phyloP scores from a whole-genome alignment of 768 basidiomycete genomes.

The button mushroom (Agaricus bisporus) region DNA sequence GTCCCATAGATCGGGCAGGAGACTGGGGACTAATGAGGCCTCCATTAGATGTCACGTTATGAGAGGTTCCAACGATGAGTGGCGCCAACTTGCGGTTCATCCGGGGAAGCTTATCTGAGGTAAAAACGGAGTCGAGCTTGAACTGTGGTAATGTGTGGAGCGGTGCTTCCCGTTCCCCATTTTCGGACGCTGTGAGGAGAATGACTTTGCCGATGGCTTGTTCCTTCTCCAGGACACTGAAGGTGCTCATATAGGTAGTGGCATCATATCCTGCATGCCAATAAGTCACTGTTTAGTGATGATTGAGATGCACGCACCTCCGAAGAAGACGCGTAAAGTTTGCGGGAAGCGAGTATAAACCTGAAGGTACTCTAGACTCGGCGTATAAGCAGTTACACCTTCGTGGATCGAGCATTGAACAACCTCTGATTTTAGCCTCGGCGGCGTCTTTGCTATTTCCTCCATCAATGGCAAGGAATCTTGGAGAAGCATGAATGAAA shows the following conservation, averaged over 20 bases:
- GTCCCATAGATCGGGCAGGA: slow-evolving; percentile 38
- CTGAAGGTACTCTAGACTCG: slow-evolving; percentile 54
- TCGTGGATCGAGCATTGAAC: background rate
- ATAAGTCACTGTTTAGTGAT: background rate
- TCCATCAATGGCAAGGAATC: slow-evolving; percentile 66
- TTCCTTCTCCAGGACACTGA: slow-evolving; percentile 52
- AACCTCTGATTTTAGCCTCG: slow-evolving; percentile 70
- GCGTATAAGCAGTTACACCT: background rate
- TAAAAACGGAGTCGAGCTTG: slow-evolving; percentile 44
- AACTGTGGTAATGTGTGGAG: slow-evolving; percentile 48
- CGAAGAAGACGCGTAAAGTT: slow-evolving; percentile 68
- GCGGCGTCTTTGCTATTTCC: slow-evolving; percentile 56
- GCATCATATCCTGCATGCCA: slow-evolving; percentile 45
- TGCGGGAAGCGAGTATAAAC: slow-evolving; percentile 70
- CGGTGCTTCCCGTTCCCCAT: slow-evolving; percentile 28
- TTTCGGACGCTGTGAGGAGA: slow-evolving; percentile 45
- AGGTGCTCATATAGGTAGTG: slow-evolving; percentile 48
- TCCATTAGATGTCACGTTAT: slow-evolving; percentile 43
- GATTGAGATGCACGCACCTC: slow-evolving; percentile 36
- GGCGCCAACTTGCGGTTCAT: slow-evolving; percentile 38
- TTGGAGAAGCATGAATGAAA: slow-evolving; percentile 68
- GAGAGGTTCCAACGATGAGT: slow-evolving; percentile 37
- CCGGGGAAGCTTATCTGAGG: slow-evolving; percentile 31
- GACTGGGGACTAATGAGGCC: slow-evolving; percentile 68
- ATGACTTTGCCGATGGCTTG: slow-evolving; percentile 63